Evolutionary conservation across 495 filamentous ascomycete species (phyloP).

Genomic region (Xylaria sp.): DNA sequence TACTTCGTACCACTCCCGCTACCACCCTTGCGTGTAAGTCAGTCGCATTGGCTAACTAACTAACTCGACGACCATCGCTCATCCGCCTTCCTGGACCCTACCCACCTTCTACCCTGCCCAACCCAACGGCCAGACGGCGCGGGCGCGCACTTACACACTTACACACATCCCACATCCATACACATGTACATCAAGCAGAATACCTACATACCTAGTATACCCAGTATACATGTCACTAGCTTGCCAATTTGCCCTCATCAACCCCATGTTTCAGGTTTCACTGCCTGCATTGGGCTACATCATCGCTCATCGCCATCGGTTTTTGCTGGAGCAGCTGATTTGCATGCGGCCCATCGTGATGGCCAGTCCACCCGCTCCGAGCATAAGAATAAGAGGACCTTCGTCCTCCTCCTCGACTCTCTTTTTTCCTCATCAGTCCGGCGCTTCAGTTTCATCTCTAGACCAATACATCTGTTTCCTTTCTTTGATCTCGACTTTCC

Average conservation of each 20-base stretch:
- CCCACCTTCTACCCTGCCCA: neutral
- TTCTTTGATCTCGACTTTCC: slow-evolving; percentile 29
- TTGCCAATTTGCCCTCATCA: slow-evolving; percentile 15
- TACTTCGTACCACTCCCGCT: too few species aligned
- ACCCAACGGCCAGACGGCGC: slow-evolving; percentile 30
- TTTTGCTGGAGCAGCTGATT: slow-evolving; percentile 36
- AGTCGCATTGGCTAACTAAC: neutral
- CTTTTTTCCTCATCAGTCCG: slow-evolving; percentile 31
- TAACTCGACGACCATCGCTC: neutral
- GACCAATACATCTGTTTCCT: slow-evolving; percentile 39
- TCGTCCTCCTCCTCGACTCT: slow-evolving; percentile 34
- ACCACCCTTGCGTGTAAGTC: neutral
- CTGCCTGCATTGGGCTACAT: slow-evolving; percentile 40
- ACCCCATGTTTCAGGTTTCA: slow-evolving; percentile 45
- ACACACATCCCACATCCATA: too few species aligned
- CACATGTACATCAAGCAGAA: slow-evolving; percentile 30
- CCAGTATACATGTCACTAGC: slow-evolving; percentile 29
- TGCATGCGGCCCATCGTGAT: slow-evolving; percentile 37
- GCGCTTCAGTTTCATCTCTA: slow-evolving; percentile 46
- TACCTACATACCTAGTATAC: too few species aligned
- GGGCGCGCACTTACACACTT: slow-evolving; percentile 29
- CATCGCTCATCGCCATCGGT: slow-evolving; percentile 28
- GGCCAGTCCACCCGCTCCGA: slow-evolving; percentile 36
- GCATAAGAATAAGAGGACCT: slow-evolving; percentile 43
- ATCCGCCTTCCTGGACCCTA: slow-evolving; percentile 26